phyloP scores from a whole-genome alignment of 768 basidiomycete genomes.

The Trametes maxima region DNA sequence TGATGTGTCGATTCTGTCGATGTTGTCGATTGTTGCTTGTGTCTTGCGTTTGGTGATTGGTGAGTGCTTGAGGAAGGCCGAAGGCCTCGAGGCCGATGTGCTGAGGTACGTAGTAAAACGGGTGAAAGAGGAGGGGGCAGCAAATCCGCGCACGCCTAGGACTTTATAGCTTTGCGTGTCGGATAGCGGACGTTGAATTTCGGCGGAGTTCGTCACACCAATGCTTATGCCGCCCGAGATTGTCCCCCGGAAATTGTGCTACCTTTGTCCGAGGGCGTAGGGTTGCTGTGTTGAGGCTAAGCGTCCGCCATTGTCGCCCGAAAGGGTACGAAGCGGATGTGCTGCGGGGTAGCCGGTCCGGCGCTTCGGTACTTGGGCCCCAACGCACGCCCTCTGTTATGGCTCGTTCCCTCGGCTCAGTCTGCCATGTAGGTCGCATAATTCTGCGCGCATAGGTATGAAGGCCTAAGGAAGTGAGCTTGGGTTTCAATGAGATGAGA shows the following conservation, averaged over 20 bases:
- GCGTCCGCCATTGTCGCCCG: background rate
- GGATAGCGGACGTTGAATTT: background rate
- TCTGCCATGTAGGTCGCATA: no score
- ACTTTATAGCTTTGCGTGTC: background rate
- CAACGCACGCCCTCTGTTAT: no score
- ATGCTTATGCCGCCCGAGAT: background rate
- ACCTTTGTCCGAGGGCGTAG: background rate
- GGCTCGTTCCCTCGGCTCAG: no score
- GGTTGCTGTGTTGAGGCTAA: background rate
- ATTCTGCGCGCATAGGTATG: no score
- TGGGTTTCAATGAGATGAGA: no score
- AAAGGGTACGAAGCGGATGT: background rate
- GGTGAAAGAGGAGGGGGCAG: background rate
- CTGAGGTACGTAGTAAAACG: background rate
- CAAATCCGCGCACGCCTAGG: background rate
- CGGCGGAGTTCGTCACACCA: no score
- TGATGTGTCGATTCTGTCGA: background rate
- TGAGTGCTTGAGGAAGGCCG: background rate
- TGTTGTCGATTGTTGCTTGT: background rate
- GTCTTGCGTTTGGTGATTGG: background rate
- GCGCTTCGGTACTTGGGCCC: no score
- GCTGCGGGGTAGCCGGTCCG: no score
- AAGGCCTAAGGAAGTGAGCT: no score
- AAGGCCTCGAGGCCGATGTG: background rate
- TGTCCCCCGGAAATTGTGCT: background rate